Base-by-base conservation (phyloP, 305 asterid species). In the Solanum hybrid region DNA sequence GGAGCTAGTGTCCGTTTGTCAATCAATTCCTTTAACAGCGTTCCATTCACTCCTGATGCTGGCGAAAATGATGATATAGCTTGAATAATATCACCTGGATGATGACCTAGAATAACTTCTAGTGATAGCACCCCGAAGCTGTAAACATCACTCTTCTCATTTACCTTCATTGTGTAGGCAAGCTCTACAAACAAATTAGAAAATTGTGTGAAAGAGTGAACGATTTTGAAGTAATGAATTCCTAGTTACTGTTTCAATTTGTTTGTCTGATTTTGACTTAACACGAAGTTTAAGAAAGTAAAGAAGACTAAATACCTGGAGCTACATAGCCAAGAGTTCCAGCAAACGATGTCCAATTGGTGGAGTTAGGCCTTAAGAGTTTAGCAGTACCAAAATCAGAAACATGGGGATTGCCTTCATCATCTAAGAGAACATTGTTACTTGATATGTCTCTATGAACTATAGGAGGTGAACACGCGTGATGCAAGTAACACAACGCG, bases 321-420 rank as follows among this genome's bases (percentile, higher is more conserved):
- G 95, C 94, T 40, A 91, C 88, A 90, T 93, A 93, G 17, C 95
- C 94, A 84, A 72, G 92, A 15, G 94, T 92, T 76, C 93, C 93
- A 27, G 91, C 93, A 42, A 92, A 91, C 15, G 90, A 34, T 29
- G 91, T 91, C 93, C 93, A 90, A 64, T 93, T 86, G 10, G 90
- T 90, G 26, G 93, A 90, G 5, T 89, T 36, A 4, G 4, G 64
- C 17, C 66, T 89, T 42, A 92, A 75, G 34, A 89, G 26, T 81
- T 80, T 92, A 10, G 93, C 92, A 1, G 91, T 91, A 27, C 92
- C 94, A 84, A 91, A 93, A 71, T 92, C 93, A 14, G 91, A 89
- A 2, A 92, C 29, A 7, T 82, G 91, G 38, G 93, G 90, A 38
- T 89, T 88, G 17, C 34, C 26, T 15, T 91, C 77, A 2, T 71